Percentiles rank a stretch among this genome's conserved stretches.
These are phyloP conservation scores for Phalaenopsis hybrid DNA, from an alignment of 116 monocot genomes.

Conservation along the genomic window DNA sequence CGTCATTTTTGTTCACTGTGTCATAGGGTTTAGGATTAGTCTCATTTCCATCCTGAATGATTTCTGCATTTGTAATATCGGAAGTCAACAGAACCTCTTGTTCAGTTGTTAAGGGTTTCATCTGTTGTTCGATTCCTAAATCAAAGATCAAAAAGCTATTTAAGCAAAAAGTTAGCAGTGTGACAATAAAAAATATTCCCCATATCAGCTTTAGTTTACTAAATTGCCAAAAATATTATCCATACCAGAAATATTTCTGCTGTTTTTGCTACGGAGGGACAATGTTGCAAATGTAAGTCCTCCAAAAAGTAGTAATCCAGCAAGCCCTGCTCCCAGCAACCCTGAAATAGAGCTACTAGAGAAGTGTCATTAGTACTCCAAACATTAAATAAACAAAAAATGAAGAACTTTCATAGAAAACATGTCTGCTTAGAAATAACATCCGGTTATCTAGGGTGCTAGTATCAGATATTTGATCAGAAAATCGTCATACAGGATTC, in stretches of 20 bases:
- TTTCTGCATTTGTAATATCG: conserved; percentile 26
- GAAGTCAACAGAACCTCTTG: conserved; percentile 40
- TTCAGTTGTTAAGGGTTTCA: conserved; percentile 44
- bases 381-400: conserved; percentile 15
- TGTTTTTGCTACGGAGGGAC: conserved; percentile 28
- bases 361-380: conserved; percentile 52
- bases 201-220: background rate
- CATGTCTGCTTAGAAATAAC: background rate
- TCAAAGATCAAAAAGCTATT: conserved; percentile 10
- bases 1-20: conserved; percentile 11
- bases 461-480: background rate
- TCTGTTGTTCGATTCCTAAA: conserved; percentile 48
- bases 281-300: conserved; percentile 65
- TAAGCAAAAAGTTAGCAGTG: background rate
- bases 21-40: conserved; percentile 7
- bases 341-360: conserved; percentile 76
- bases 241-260: conserved; percentile 22
- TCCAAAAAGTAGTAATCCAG: conserved; percentile 59
- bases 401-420: background rate
- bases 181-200: background rate
- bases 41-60: conserved; percentile 24
- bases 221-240: conserved; percentile 6
- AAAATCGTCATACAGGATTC: background rate
- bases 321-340: conserved; percentile 73
- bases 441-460: background rate